A percentile compares a stretch with the other conserved stretches of the same genome.
Conservation (phyloP, 2,329 filamentous ascomycete species). For the Sporothrix phasma region DNA sequence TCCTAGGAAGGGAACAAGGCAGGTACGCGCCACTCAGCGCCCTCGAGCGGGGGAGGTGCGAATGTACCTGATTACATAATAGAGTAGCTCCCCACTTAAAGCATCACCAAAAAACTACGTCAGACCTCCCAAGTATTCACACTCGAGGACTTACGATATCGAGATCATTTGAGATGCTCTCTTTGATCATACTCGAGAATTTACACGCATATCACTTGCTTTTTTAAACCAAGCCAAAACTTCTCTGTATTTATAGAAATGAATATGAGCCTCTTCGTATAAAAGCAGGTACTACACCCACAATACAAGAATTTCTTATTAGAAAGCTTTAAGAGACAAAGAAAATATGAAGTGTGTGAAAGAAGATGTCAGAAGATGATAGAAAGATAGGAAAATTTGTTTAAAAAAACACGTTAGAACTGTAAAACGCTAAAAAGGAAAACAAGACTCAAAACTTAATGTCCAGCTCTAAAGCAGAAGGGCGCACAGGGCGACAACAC, state of each 20-base stretch:
- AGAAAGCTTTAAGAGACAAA: too few relatives aligned
- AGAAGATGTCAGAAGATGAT: neutral
- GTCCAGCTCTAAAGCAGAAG: conserved; percentile 2
- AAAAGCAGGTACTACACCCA: too few relatives aligned
- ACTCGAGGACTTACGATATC: too few relatives aligned
- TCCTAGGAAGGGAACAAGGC: neutral
- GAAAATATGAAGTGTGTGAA: neutral
- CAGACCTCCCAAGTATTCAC: neutral
- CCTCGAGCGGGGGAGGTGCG: neutral
- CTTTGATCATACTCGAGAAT: too few relatives aligned
- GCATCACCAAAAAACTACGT: neutral
- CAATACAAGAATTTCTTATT: too few relatives aligned
- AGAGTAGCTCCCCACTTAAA: neutral
- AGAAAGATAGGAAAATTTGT: neutral
- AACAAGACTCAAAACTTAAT: neutral
- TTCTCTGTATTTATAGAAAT: too few relatives aligned
- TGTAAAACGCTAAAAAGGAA: neutral
- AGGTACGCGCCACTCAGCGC: conserved; percentile 2
- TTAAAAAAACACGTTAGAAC: conserved; percentile 1
- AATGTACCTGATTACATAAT: neutral
- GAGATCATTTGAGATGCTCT: too few relatives aligned
- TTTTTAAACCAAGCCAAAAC: too few relatives aligned
- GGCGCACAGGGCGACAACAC: neutral
- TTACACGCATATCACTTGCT: too few relatives aligned
- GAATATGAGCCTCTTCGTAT: too few relatives aligned